These are phyloP conservation scores for Leishmania mexicana DNA, from an alignment of 208 protist genomes.

Conservation along the genomic window DNA sequence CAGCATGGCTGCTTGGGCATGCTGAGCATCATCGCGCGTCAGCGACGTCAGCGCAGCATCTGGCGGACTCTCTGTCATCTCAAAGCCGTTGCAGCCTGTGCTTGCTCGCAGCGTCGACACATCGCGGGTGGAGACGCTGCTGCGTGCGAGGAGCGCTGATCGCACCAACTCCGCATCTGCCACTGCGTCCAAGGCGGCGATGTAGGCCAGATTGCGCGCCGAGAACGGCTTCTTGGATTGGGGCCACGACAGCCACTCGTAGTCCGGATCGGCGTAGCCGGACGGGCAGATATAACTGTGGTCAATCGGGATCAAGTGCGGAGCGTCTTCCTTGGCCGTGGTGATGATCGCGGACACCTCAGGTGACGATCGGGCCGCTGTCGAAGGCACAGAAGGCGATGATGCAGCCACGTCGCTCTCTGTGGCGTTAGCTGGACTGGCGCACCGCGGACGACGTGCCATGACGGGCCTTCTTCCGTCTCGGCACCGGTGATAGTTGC, in stretches of 20 bases:
- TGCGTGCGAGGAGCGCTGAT: constrained; percentile 32
- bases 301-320: constrained; percentile 82
- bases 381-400: background rate
- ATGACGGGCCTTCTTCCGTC: background rate
- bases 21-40: background rate
- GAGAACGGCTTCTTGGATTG: constrained; percentile 74
- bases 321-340: background rate
- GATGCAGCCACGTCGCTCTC: background rate
- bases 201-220: constrained; percentile 44
- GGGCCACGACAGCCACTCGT: constrained; percentile 85
- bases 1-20: background rate
- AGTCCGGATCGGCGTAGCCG: constrained; percentile 77
- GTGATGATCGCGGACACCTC: background rate
- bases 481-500: constrained; percentile 15
- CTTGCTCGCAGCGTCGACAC: background rate
- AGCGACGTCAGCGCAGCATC: background rate
- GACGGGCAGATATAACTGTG: constrained; percentile 86
- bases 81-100: background rate
- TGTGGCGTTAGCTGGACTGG: background rate
- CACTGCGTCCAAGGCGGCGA: constrained; percentile 49
- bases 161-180: constrained; percentile 61
- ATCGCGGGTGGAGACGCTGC: background rate
- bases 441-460: background rate
- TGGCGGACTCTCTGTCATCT: background rate
- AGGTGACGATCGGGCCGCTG: background rate